These are phyloP conservation scores for Lagenidium giganteum DNA, from an alignment of 352 stramenopile genomes.

Conservation along the genomic window DNA sequence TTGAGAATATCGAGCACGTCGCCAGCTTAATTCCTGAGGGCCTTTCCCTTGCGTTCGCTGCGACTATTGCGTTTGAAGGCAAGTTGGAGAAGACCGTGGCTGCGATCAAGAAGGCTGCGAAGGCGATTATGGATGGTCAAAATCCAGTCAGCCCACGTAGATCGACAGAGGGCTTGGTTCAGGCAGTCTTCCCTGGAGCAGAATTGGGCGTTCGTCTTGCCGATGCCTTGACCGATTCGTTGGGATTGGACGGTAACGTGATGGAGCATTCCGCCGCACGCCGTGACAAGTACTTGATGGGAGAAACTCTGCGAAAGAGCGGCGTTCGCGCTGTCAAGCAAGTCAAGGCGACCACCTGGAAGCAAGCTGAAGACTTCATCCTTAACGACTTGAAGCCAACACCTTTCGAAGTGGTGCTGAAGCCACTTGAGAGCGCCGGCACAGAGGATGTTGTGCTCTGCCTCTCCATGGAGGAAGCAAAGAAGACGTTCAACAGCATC, in stretches of 20 bases:
- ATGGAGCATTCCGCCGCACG: slow-evolving; percentile 64
- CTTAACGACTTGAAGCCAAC: slow-evolving; percentile 47
- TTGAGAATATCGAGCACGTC: slow-evolving; percentile 80
- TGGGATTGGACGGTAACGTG: slow-evolving; percentile 84
- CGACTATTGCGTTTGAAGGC: slow-evolving; percentile 67
- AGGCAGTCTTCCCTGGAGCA: slow-evolving; percentile 87
- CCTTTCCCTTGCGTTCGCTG: slow-evolving; percentile 69
- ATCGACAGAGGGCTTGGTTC: slow-evolving; percentile 44
- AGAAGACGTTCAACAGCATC: slow-evolving; percentile 81
- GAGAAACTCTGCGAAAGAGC: slow-evolving; percentile 68
- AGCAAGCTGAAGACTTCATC: slow-evolving; percentile 70
- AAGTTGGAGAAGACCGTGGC: slow-evolving; percentile 35
- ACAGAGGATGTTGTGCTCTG: slow-evolving; percentile 83
- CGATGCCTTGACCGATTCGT: slow-evolving; percentile 81
- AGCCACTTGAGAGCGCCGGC: slow-evolving; percentile 78
- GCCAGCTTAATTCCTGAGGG: slow-evolving; percentile 75
- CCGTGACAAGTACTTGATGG: slow-evolving; percentile 86
- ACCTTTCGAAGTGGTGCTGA: slow-evolving; percentile 88
- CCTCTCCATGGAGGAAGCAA: slow-evolving; percentile 61
- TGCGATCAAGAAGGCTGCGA: slow-evolving; percentile 40
- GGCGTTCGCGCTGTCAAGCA: slow-evolving; percentile 91
- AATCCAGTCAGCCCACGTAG: slow-evolving; percentile 1
- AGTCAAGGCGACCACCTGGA: slow-evolving; percentile 74
- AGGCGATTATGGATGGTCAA: slow-evolving; percentile 20
- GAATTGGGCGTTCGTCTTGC: slow-evolving; percentile 92